Conservation (phyloP, 257 asterid genomes). For the Cruciata laevipes region DNA sequence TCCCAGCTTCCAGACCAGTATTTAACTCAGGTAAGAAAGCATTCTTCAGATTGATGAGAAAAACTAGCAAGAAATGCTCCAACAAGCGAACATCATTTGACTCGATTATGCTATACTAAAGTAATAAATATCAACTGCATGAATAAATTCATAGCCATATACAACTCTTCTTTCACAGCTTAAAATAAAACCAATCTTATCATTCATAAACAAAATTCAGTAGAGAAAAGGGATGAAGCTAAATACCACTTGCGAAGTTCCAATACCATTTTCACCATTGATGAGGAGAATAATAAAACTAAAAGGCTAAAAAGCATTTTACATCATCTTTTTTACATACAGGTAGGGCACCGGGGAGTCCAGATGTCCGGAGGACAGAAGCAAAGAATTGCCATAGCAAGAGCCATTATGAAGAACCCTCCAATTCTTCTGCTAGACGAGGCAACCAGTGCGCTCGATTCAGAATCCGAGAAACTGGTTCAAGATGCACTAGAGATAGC, state of each 20-base stretch:
- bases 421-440: slow-evolving; percentile 79
- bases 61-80: background rate
- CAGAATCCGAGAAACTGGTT: slow-evolving; percentile 79
- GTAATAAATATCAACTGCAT: background rate
- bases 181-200: background rate
- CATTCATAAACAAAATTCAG: background rate
- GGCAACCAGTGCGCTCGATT: slow-evolving; percentile 91
- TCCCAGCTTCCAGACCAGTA: slow-evolving; percentile 65
- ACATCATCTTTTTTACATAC: background rate
- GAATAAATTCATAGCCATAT: background rate
- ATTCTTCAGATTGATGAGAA: background rate
- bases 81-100: background rate
- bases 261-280: background rate
- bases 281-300: background rate
- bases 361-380: slow-evolving; percentile 92
- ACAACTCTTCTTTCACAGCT: background rate
- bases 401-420: slow-evolving; percentile 71
- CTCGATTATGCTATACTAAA: background rate
- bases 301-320: background rate
- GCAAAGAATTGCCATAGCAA: slow-evolving; percentile 85
- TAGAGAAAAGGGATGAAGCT: background rate
- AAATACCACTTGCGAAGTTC: background rate
- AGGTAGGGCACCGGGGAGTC: slow-evolving; percentile 84
- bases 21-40: slow-evolving; percentile 50
- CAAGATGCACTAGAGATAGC: slow-evolving; percentile 79